Percentiles rank a stretch among this genome's conserved stretches.
Evolutionary conservation across 805 yeast species (phyloP).

Genomic region (Blastobotrys attinorum): DNA sequence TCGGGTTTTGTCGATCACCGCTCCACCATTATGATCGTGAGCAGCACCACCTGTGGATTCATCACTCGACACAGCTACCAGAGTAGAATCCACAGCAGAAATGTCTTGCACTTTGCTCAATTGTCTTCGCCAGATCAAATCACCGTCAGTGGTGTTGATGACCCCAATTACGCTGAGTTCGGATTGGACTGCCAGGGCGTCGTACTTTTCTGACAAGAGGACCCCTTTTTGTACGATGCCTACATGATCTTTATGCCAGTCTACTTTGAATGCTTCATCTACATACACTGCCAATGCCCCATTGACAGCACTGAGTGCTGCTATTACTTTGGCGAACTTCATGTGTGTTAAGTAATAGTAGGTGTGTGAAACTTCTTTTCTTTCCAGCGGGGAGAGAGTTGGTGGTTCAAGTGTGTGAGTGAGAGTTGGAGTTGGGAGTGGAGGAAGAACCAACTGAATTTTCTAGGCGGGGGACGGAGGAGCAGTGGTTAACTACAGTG

Average conservation of each 20-base stretch:
- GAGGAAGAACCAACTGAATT: no score
- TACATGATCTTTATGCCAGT: conserved; percentile 24
- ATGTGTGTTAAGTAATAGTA: no score
- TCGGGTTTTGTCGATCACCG: not conserved
- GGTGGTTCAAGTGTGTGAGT: no score
- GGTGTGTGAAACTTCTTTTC: no score
- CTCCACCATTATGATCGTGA: no score
- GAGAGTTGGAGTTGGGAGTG: no score
- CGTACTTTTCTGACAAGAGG: not conserved
- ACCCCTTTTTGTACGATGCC: conserved; percentile 18
- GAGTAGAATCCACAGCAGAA: not conserved
- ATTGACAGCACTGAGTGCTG: conserved; percentile 1
- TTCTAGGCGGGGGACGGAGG: no score
- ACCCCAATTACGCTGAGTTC: conserved; percentile 21
- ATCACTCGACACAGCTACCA: not conserved
- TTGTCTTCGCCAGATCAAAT: conserved; percentile 23
- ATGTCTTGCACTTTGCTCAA: not conserved
- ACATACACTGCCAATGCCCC: conserved; percentile 23
- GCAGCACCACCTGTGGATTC: not conserved
- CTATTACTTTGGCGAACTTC: no score
- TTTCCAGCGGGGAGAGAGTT: no score
- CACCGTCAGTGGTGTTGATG: conserved; percentile 20
- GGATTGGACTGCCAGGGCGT: conserved; percentile 12
- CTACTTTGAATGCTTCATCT: conserved; percentile 28
- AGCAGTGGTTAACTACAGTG: no score